phyloP scores from a whole-genome alignment of 1,139 yeast species.

The Kluyveromyces sp. region DNA sequence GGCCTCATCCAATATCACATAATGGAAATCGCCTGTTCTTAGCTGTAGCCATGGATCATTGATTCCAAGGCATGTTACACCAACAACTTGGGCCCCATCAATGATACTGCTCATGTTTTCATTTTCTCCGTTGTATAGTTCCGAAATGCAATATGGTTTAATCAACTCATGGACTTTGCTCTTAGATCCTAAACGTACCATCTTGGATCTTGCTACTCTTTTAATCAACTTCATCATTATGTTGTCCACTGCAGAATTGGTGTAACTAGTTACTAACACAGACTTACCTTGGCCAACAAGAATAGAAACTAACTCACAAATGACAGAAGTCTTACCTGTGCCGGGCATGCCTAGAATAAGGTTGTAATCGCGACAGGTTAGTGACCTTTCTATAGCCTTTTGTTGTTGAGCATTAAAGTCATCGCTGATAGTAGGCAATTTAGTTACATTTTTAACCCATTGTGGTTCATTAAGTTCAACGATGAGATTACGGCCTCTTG shows the following conservation, averaged over 20 bases:
- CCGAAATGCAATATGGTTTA: conserved; percentile 25
- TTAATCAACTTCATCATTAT: conserved; percentile 64
- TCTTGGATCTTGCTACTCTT: conserved; percentile 22
- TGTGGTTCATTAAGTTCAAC: conserved; percentile 51
- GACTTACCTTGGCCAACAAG: conserved; percentile 56
- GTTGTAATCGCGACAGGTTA: conserved; percentile 65
- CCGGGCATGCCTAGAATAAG: conserved; percentile 97
- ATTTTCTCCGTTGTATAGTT: conserved; percentile 35
- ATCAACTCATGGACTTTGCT: conserved; percentile 58
- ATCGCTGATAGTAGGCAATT: conserved; percentile 1
- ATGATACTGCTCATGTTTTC: conserved; percentile 41
- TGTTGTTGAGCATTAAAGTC: conserved; percentile 61
- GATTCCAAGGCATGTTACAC: conserved; percentile 80
- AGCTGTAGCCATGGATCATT: conserved; percentile 47
- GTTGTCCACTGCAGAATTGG: conserved; percentile 95
- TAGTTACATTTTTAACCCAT: conserved; percentile 28
- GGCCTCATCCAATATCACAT: conserved; percentile 93
- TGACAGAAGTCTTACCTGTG: conserved; percentile 93
- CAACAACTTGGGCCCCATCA: conserved; percentile 64
- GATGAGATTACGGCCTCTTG: conserved; percentile 45
- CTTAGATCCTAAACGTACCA: conserved; percentile 48
- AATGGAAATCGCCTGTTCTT: conserved; percentile 60
- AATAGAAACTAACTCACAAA: conserved; percentile 61
- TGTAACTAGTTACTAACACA: conserved; percentile 74
- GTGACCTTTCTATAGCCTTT: conserved; percentile 56